Evolutionary conservation across 306 rosid genomes (phyloP), one percentile per base, ranked within the genome.

Genomic region (Cucurbita ficifolia): DNA sequence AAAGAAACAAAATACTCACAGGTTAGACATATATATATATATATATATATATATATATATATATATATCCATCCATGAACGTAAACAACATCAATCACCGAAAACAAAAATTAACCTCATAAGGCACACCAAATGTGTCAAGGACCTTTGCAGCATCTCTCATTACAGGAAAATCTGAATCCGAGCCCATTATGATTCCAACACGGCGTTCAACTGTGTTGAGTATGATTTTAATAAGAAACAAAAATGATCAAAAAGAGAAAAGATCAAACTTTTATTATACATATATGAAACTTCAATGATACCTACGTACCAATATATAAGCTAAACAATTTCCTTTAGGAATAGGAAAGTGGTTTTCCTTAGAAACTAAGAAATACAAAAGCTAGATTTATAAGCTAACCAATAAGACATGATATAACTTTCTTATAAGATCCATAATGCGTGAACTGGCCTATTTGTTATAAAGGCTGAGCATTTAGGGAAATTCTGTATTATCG

Each of bases 171-270:
- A 87, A 87, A 87, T 90, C 97, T n/a, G 97, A 90, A 86, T 87
- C 97, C 58, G 98, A 94, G 76, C 97, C 98, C 98, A 94, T 90
- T 76, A 90, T 79, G 76, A 90, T 89, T 77, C 95, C 98, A 78
- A 90, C 96, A n/a, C 73, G 76, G 4, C 90, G 90, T 72, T 81
- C 70, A 58, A 85, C 93, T 90, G 78, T 79, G 81, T 75, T 43
- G 46, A 68, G 61, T 72, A 14, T 52, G 12, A 8, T 53, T 7
- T n/a, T 35, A 72, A 56, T 53, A 54, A 19, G 52, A 38, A 55
- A 36, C n/a, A 53, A 55, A 63, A 19, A 45, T 42, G 14, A 67
- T 67, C 19, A 48, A 45, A 61, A 8, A 45, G 18, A 67, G 19
- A 67, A 45, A 45, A 67, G 8, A 67, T 13, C 39, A 45, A 67